A percentile compares a stretch with the other conserved stretches of the same genome.
These are phyloP conservation scores for Verticillium klebahnii DNA, from an alignment of 2,329 filamentous ascomycete genomes.

Conservation along the genomic window DNA sequence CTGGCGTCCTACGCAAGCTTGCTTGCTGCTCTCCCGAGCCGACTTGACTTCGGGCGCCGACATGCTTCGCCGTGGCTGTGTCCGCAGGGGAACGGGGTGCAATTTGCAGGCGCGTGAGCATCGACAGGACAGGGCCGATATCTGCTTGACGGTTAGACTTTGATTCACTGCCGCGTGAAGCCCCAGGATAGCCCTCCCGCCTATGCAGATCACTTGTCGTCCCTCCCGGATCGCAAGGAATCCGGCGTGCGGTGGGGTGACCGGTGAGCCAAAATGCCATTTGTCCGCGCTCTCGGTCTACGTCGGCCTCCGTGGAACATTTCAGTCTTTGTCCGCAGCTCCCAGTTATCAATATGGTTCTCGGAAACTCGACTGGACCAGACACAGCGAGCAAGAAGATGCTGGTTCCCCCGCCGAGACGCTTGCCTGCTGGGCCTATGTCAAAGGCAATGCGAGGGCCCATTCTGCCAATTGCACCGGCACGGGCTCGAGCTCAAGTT, in stretches of 20 bases:
- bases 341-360: too few species aligned
- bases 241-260: background rate
- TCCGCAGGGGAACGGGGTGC: background rate
- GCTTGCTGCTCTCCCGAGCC: background rate
- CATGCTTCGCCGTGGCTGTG: background rate
- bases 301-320: background rate
- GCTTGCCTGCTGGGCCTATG: background rate
- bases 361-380: background rate
- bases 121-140: background rate
- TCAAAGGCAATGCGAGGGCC: background rate
- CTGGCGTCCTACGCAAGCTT: background rate
- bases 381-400: background rate
- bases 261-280: background rate
- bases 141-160: background rate
- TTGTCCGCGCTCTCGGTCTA: background rate
- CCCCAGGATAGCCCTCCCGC: background rate
- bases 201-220: background rate
- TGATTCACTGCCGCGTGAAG: background rate
- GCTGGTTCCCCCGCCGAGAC: background rate
- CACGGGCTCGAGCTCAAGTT: background rate
- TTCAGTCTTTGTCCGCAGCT: background rate
- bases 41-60: background rate
- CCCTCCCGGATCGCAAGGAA: background rate
- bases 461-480: background rate
- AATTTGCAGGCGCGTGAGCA: background rate